Conservation (phyloP, 1,284 basidiomycete genomes). For the Moesziomyces globuligerus region DNA sequence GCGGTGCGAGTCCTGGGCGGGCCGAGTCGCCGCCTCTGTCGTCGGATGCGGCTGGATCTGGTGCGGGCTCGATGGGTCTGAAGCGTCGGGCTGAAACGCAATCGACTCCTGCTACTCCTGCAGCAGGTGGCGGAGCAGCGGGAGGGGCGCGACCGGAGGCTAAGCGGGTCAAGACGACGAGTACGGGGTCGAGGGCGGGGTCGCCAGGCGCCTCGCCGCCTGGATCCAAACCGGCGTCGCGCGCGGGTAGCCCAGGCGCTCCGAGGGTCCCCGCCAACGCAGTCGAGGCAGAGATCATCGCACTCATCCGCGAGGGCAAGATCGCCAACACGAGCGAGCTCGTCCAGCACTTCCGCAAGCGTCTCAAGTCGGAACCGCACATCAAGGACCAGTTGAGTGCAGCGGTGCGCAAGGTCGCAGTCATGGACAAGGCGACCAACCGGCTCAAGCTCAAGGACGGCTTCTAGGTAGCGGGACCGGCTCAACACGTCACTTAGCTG, state of each 20-base stretch:
- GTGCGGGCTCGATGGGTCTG: constrained; percentile 22
- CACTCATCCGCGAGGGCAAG: constrained; percentile 51
- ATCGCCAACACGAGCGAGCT: constrained; percentile 55
- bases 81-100: constrained; percentile 45
- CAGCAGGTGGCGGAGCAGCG: constrained; percentile 2
- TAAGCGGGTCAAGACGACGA: constrained; percentile 47
- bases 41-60: constrained; percentile 5
- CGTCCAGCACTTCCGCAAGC: constrained; percentile 59
- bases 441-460: constrained; percentile 57
- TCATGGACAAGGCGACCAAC: constrained; percentile 61
- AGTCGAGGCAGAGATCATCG: constrained; percentile 57
- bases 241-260: constrained; percentile 41
- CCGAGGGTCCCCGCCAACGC: constrained; percentile 39
- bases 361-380: constrained; percentile 56
- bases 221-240: constrained; percentile 35
- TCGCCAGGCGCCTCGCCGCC: constrained; percentile 24
- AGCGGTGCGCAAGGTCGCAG: constrained; percentile 56
- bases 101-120: constrained; percentile 4
- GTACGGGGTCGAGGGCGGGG: constrained; percentile 25
- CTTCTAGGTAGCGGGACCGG: too few species aligned
- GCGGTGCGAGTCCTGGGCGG: constrained; percentile 29
- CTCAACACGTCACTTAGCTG: too few species aligned
- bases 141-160: constrained; percentile 34
- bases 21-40: constrained; percentile 38
- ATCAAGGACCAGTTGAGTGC: constrained; percentile 60